Evolutionary conservation across 768 basidiomycete species (phyloP), one percentile per base, ranked within the genome.

Genomic region (Rickenella mellea): DNA sequence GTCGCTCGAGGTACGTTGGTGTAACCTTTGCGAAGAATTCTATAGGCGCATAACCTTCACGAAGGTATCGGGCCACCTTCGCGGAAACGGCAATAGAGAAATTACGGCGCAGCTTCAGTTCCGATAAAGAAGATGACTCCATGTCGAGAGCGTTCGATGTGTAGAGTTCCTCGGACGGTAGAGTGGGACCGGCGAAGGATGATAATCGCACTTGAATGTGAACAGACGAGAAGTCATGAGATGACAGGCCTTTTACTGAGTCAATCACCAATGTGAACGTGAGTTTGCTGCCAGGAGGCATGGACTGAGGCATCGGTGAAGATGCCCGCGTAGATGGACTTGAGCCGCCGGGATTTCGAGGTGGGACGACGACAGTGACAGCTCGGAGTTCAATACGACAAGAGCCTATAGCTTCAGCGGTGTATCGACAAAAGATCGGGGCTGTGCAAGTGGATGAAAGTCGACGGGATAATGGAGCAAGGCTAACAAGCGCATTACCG

Each of bases 391-490:
- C 80, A 41, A 96, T 70, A 19, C 90, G 78, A 64, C 93, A 97
- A 21, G 89, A 90, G 1, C 94, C 96, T 49, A 97, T 91, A 1
- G 93, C 93, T 57, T 97, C 94, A 36, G 89, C 75, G 1, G 92
- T 96, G 55, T 93, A 94, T 25, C 86, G 79, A 56, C 90, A 94
- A 59, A 90, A 89, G 55, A 99, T 91, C 1, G 92, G 91, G 12
- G 87, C 76, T 0, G 71, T 75, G n/a, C 78, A 79, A 2, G 74
- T 70, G 1, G 80, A 84, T 2, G 87, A 83, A 27, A 88, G 65
- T 42, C 78, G 71, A 30, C 88, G 80, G 10, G 78, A 80, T 35
- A 98, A 70, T 2, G 91, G 80, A 0, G 83, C 78, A 20, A 99
- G 71, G 11, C 88, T 86, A 41, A 93, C 68, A 24, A 86, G 63